These are phyloP conservation scores for Lyophyllum shimeji DNA, from an alignment of 768 basidiomycete species.

Conservation along the genomic window DNA sequence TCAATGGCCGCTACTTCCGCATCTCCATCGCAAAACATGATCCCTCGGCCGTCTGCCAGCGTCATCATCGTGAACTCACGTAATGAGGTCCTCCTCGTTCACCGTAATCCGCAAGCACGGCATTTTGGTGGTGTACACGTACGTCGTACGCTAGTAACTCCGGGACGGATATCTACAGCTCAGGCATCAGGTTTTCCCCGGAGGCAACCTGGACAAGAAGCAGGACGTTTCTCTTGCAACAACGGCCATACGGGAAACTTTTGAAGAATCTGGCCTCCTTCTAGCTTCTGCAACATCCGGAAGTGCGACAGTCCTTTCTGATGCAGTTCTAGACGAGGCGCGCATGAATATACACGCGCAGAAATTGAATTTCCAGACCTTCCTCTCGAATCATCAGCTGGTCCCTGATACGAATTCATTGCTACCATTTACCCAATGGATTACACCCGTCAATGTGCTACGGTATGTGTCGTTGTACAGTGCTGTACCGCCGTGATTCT, in stretches of 20 bases:
- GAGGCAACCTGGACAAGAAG: slow-evolving; percentile 62
- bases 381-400: slow-evolving; percentile 47
- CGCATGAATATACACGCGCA: slow-evolving; percentile 58
- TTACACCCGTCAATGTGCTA: slow-evolving; percentile 57
- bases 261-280: slow-evolving; percentile 73
- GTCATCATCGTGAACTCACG: slow-evolving; percentile 61
- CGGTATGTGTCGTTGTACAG: slow-evolving; percentile 35
- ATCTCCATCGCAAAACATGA: slow-evolving; percentile 1
- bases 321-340: slow-evolving; percentile 48
- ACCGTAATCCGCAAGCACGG: slow-evolving; percentile 62
- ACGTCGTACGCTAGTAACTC: slow-evolving; percentile 43
- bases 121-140: slow-evolving; percentile 71
- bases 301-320: slow-evolving; percentile 24
- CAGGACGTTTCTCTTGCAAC: slow-evolving; percentile 58
- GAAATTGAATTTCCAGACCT: slow-evolving; percentile 47
- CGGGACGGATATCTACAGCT: neutral
- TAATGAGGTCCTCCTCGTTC: slow-evolving; percentile 71
- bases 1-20: slow-evolving; percentile 10
- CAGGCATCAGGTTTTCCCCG: slow-evolving; percentile 67
- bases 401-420: slow-evolving; percentile 44
- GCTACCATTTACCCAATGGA: slow-evolving; percentile 75
- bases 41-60: slow-evolving; percentile 66
- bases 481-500: neutral
- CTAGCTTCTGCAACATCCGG: slow-evolving; percentile 42
- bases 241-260: slow-evolving; percentile 75